A percentile compares a stretch with the other conserved stretches of the same genome.
Conservation (phyloP, 352 stramenopile species). For the Phytophthora agathidicida region DNA sequence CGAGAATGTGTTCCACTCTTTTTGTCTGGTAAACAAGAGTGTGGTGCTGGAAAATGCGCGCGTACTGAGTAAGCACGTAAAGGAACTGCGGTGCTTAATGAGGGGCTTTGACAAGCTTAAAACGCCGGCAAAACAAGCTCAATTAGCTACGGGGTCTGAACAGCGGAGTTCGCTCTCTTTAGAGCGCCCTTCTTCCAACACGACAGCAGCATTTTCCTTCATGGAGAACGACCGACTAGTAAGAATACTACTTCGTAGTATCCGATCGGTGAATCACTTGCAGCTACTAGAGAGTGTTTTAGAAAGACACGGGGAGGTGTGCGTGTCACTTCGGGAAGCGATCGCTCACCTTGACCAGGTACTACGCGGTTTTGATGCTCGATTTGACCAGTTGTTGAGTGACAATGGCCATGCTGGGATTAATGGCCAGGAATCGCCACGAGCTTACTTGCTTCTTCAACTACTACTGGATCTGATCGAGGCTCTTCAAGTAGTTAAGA, state of each 20-base stretch:
- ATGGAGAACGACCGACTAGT: conserved; percentile 81
- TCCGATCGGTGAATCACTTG: conserved; percentile 60
- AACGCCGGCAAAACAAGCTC: conserved; percentile 19
- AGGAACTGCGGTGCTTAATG: conserved; percentile 39
- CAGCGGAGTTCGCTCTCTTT: background rate
- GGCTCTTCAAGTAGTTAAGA: conserved; percentile 17
- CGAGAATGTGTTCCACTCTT: conserved; percentile 10
- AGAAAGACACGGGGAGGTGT: conserved; percentile 51
- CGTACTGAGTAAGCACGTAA: conserved; percentile 16
- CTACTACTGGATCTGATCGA: conserved; percentile 38
- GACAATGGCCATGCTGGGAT: background rate
- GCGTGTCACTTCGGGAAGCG: conserved; percentile 35
- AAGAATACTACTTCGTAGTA: conserved; percentile 73
- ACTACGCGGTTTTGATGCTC: conserved; percentile 34
- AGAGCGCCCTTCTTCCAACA: background rate
- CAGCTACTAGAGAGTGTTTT: conserved; percentile 55
- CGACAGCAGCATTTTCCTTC: conserved; percentile 44
- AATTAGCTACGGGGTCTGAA: background rate
- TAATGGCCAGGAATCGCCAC: background rate
- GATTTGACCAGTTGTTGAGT: conserved; percentile 18
- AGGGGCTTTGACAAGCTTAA: conserved; percentile 57
- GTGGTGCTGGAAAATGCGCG: conserved; percentile 18
- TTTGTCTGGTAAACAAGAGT: conserved; percentile 26
- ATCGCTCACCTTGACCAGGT: conserved; percentile 42
- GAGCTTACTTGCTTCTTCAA: conserved; percentile 15